phyloP scores from a whole-genome alignment of 1,284 basidiomycete species.

The Takashimella tepidaria region DNA sequence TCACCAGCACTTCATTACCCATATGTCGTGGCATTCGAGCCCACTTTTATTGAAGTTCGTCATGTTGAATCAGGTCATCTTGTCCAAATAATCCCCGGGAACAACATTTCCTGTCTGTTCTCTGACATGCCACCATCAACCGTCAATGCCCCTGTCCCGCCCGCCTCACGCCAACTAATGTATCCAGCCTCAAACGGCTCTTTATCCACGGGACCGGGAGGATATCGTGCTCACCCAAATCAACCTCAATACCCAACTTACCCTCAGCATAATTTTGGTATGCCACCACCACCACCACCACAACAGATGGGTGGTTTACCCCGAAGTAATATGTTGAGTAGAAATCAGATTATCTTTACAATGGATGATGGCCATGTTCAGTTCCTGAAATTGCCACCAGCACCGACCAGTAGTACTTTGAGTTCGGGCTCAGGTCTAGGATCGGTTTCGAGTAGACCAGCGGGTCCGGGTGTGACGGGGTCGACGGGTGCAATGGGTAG shows the following conservation, averaged over 20 bases:
- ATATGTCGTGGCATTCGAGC: slow-evolving; percentile 94
- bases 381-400: slow-evolving; percentile 42
- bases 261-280: slow-evolving; percentile 6
- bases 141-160: slow-evolving; percentile 35
- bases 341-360: slow-evolving; percentile 46
- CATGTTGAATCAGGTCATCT: slow-evolving; percentile 89
- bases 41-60: slow-evolving; percentile 92
- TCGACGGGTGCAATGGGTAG: too few relatives aligned
- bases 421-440: not conserved
- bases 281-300: slow-evolving; percentile 14
- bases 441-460: too few relatives aligned
- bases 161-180: slow-evolving; percentile 31
- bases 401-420: not conserved
- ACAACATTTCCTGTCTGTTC: slow-evolving; percentile 81
- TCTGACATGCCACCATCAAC: slow-evolving; percentile 84
- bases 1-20: slow-evolving; percentile 87
- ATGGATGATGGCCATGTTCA: slow-evolving; percentile 48
- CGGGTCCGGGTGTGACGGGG: too few relatives aligned
- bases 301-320: slow-evolving; percentile 9
- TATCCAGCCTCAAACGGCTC: slow-evolving; percentile 14
- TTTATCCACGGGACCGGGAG: too few relatives aligned
- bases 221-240: slow-evolving; percentile 4
- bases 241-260: slow-evolving; percentile 5
- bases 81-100: slow-evolving; percentile 92
- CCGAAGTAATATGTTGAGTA: slow-evolving; percentile 22